Evolutionary conservation across 2,329 filamentous ascomycete species (phyloP), one percentile per base, ranked within the genome.

Genomic region (Truncatella angustata): DNA sequence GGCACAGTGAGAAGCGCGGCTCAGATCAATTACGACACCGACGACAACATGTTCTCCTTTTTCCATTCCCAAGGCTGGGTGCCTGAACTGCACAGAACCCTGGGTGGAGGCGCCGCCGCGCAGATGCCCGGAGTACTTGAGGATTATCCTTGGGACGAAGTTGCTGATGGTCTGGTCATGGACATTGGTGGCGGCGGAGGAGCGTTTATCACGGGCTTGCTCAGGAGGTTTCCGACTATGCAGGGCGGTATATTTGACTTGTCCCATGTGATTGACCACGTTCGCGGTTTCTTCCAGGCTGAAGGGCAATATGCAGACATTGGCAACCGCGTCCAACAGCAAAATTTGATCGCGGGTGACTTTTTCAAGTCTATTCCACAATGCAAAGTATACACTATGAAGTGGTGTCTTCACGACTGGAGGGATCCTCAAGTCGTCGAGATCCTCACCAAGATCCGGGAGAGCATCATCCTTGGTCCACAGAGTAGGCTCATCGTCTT

Each of bases 371-470:
- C 49, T 4, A 58, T 75, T 1, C 71, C 72, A 1, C 10, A 52
- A 0, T 68, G 40, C 23, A 59, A 66, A 11, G 55, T 61, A 1
- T 67, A 67, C 52, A 59, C 57, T 2, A 66, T 68, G 59, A 75
- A 75, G 49, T 75, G 73, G 72, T 66, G 61, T 44, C 63, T 75
- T 11, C 73, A 75, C 48, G 63, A 75, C 55, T 75, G 72, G 72
- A 54, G 57, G 1, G 71, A 74, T 49, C 56, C 58, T 0, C 53
- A 71, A 3, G 64, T 61, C 2, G 23, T 57, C 2, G 52, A 16
- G 10, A 70, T 74, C 43, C 58, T 61, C 1, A 32, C 12, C 4
- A 63, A 57, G n/a, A 60, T 66, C 30, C 66, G 70, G 3, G 54
- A 54, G 10, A 61, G 66, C 6, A 69, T 75, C 16, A 55, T 57